phyloP scores from a whole-genome alignment of 2,329 filamentous ascomycete genomes.

The Sphaerulina vaccinii region DNA sequence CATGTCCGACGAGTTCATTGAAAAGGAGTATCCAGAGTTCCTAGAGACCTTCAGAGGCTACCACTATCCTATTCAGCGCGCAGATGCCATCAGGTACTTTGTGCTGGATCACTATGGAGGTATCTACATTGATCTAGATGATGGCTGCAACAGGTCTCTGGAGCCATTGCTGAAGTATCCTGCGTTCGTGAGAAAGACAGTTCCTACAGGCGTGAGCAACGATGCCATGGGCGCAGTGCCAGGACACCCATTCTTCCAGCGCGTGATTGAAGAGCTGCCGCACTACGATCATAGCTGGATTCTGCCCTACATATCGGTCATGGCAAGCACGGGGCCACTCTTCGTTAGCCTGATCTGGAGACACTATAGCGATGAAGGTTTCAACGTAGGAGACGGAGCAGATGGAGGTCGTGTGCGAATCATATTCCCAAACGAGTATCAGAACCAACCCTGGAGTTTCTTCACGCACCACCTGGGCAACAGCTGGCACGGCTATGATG shows the following conservation, averaged over 20 bases:
- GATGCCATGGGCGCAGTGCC: constrained; percentile 74
- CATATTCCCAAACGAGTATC: constrained; percentile 69
- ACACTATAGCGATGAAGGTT: constrained; percentile 62
- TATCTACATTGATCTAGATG: constrained; percentile 78
- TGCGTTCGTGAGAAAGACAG: constrained; percentile 68
- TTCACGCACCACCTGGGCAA: constrained; percentile 66
- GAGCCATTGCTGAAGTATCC: constrained; percentile 66
- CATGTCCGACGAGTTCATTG: constrained; percentile 68
- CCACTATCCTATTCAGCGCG: constrained; percentile 71
- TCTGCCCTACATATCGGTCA: constrained; percentile 72
- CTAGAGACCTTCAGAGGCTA: constrained; percentile 69
- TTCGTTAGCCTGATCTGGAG: constrained; percentile 76
- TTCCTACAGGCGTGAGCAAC: constrained; percentile 76
- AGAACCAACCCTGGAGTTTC: constrained; percentile 67
- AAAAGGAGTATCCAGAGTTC: constrained; percentile 71
- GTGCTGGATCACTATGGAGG: constrained; percentile 74
- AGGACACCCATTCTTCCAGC: constrained; percentile 71
- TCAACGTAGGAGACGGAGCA: constrained; percentile 41
- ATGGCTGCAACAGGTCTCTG: constrained; percentile 64
- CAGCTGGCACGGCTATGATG: constrained; percentile 65
- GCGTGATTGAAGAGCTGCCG: constrained; percentile 66
- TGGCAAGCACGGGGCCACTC: constrained; percentile 74
- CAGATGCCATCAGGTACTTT: constrained; percentile 76
- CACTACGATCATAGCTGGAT: constrained; percentile 68
- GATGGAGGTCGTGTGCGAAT: constrained; percentile 59